Base-by-base conservation (phyloP, 2,329 filamentous ascomycete species). In the Calonectria pteridis region DNA sequence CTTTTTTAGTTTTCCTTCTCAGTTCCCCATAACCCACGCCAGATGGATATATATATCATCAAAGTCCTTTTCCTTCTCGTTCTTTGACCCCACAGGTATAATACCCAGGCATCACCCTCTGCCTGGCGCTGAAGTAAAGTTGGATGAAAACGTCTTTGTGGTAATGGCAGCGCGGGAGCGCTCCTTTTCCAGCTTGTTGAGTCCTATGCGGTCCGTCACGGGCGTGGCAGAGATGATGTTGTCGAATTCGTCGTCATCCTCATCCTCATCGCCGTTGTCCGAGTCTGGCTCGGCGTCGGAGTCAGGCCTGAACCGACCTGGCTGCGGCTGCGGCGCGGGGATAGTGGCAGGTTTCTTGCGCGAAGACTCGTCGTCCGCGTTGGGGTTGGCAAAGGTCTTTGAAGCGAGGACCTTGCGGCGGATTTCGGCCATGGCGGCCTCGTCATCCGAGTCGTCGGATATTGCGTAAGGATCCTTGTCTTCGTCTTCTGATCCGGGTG, bases 171-270 rank as follows among this genome's bases (percentile, higher is more conserved):
- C 86, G 69, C 84, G 85, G 7, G 86, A 84, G 49, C 89, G 85
- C 78, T 91, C 89, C 83, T 88, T 91, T 73, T 91, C 89, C 51
- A 92, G 83, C 82, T 86, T 90, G 3, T 85, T 83, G 70, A 92
- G 80, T 0, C 96, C 96, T 16, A 94, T 94, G 69, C 93, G 91
- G 83, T 98, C 96, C 0, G 96, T 98, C 23, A 97, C 91, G 0
- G 95, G 95, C 4, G 95, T 96, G 0, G 97, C 96, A 78, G 96
- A 92, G 81, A 98, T 98, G 84, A 99, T 97, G 77, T 93, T 93
- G 81, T 98, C 96, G 81, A 98, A 98, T 64, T 95, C 93, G 59
- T 94, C 94, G 68, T 97, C 93, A 20, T 92, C 90, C 1, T 88
- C 91, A 13, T 87, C 89, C 6, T 80, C 91, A 26, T 86, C 77